Base-by-base conservation (phyloP, 495 filamentous ascomycete species). In the Aspergillus biplanus region DNA sequence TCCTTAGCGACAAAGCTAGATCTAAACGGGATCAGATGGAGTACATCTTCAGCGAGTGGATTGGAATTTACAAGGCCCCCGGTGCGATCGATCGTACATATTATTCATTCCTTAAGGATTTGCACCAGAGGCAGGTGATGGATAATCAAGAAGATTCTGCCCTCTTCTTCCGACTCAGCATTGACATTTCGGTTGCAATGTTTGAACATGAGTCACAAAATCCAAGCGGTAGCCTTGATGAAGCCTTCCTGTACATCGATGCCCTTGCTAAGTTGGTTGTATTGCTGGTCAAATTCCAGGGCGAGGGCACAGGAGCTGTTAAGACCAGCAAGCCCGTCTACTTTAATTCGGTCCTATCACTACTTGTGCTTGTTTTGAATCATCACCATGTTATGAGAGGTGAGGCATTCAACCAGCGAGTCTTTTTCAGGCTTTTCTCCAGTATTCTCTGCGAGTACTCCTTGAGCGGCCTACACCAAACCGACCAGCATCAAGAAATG, bases 31-130 rank as follows among this genome's bases (percentile, higher is more conserved):
- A 94, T 56, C 93, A 97, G 66, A 86, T 97, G 77, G 90, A 96
- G 67, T 98, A 98, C 69, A 83, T 96, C 47, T 97, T 99, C 71
- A 90, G 89, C 9, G 95, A 98, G 72, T 99, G 95, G 95, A 84
- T 92, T 59, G 86, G 88, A 44, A 83, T 98, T 15, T 92, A 87
- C 79, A 86, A 90, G 73, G 89, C 90, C 53, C 82, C 84, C 9
- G 83, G 86, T 63, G 86, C 87, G 0, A 86, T 86, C 11, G 90
- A 92, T 33, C 91, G 89, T 67, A 83, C 89, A 0, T 81, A 86
- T 56, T 75, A 82, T 7, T 85, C 91, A 2, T 99, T 98, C 75
- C 86, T 98, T 42, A 86, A 89, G 54, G 96, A 97, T 72, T 77
- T 97, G 69, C 87, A 93, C 67, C 82, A 89, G 46, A 82, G 84